phyloP scores from a whole-genome alignment of 768 basidiomycete genomes.

The Trametes sanguinea region DNA sequence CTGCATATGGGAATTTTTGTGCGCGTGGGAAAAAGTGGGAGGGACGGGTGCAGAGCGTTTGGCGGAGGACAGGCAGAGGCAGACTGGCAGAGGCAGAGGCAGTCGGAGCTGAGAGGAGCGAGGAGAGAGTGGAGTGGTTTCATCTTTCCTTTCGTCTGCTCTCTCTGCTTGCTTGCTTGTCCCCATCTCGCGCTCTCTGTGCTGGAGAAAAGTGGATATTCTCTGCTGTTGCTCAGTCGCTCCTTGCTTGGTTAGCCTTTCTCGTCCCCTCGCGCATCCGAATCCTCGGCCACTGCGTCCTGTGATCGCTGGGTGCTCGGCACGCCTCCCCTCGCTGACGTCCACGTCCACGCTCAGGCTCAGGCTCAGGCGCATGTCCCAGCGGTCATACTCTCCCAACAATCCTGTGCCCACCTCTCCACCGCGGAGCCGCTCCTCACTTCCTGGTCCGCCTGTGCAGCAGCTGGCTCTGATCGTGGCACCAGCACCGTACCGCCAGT shows the following conservation, averaged over 20 bases:
- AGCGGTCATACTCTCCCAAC: neutral
- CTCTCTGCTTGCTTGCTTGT: conserved; percentile 2
- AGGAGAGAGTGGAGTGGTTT: neutral
- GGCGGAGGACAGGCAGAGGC: neutral
- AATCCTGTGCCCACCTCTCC: conserved; percentile 1
- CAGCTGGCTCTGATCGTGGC: neutral
- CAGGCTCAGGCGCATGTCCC: conserved; percentile 8
- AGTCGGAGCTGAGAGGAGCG: no score
- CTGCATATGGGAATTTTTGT: conserved; percentile 8
- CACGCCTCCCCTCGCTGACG: conserved; percentile 6
- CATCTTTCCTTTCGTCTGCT: neutral
- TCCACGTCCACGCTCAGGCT: conserved; percentile 1
- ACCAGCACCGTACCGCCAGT: neutral
- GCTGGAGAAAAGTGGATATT: neutral
- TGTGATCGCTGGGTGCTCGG: neutral
- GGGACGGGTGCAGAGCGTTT: neutral
- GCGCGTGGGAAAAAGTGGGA: neutral
- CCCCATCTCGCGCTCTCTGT: neutral
- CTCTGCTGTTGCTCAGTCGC: neutral
- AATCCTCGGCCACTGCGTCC: conserved; percentile 3
- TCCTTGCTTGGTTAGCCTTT: conserved; percentile 16
- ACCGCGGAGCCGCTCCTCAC: conserved; percentile 17
- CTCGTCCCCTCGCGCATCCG: neutral
- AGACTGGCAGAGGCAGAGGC: no score
- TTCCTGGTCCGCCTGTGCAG: neutral